Base-by-base conservation (phyloP, 257 asterid species). In the Voacanga thouarsii region DNA sequence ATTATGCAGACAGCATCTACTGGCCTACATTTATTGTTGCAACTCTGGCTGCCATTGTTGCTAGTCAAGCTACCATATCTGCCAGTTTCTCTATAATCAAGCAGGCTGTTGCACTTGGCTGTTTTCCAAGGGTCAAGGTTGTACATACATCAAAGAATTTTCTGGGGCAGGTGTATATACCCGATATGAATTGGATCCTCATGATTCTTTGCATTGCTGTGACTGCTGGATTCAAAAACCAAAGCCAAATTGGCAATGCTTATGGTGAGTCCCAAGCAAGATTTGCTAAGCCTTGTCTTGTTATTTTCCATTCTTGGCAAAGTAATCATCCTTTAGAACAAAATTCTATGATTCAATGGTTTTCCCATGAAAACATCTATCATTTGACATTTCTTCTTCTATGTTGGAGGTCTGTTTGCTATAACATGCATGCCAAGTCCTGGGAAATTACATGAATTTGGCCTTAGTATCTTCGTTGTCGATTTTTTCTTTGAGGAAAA, bases 191-290 rank as follows among this genome's bases (percentile, higher is more conserved):
- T 80, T 95, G 99, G 99, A 90, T 93, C 79, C 97, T 95, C 53
- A 88, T 95, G 99, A 73, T 93, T 80, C 98, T 95, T 76, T 93
- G 99, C 85, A 95, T 95, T 64, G 96, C 94, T 78, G 99, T 93
- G 50, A 93, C 98, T 60, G 99, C 98, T 73, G 99, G 99, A 76
- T 95, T 95, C 91, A 85, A 88, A 84, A 90, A 95, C 79, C 96
- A 95, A 77, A 92, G 90, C 89, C 99, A 95, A 87, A 95, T 95
- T 55, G 98, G 97, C 86, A 95, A 95, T 78, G 99, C 99, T 30
- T 95, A 93, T 16, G 99, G 99, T 94, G 56, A 80, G 90, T 66
- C 61, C 18, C 19, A 10, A 75, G 26, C 30, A 37, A 23, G 15
- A 30, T 73, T 51, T 33, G 14, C 24, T 37, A 28, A 26, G 43